Base-by-base conservation (phyloP, 1,139 yeast genomes). In the Sugiyamaella novakii region DNA sequence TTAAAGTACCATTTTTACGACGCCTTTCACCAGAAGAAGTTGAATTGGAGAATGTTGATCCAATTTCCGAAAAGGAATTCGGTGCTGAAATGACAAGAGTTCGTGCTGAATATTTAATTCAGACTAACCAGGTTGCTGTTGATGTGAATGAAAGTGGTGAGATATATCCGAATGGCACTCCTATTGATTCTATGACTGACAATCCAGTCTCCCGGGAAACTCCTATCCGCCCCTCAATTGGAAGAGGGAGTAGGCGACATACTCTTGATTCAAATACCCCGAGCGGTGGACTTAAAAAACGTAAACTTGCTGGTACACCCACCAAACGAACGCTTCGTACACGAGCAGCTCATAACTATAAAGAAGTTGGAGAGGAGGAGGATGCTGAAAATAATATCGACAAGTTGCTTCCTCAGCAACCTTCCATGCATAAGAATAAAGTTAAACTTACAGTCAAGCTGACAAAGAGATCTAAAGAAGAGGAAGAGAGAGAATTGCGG, bases 41-140 rank as follows among this genome's bases (percentile, higher is more conserved):
- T 18, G 68, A 63, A 2, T 56, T 63, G 3, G 84, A 78, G 60
- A 89, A 85, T 60, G 74, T 77, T 46, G 97, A 91, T 62, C 77
- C 95, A 1, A 79, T 76, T 5, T 78, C 74, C 47, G 98, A 91
- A 64, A 70, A 78, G 30, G 79, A 76, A 46, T 89, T 82, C 67
- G 95, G 95, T 1, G 77, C 78, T 40, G 75, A 73, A 35, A 87
- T 88, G 87, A 77, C 77, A 53, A 71, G 72, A 38, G 78, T 84
- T 46, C 77, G 97, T 51, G 69, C 74, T 47, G 73, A 72, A 50
- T 83, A 81, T 60, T 69, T 84, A 49, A 76, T 57, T 17, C 55
- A 54, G 12, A 53, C 53, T 28, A 51, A 46, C 27, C 48, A 45
- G 31, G 39, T 44, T 3, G 39, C 34, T 31, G 46, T 5, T 38